These are phyloP conservation scores for Ploettnerulaceae sp. DNA, from an alignment of 2,329 filamentous ascomycete genomes.

Conservation along the genomic window DNA sequence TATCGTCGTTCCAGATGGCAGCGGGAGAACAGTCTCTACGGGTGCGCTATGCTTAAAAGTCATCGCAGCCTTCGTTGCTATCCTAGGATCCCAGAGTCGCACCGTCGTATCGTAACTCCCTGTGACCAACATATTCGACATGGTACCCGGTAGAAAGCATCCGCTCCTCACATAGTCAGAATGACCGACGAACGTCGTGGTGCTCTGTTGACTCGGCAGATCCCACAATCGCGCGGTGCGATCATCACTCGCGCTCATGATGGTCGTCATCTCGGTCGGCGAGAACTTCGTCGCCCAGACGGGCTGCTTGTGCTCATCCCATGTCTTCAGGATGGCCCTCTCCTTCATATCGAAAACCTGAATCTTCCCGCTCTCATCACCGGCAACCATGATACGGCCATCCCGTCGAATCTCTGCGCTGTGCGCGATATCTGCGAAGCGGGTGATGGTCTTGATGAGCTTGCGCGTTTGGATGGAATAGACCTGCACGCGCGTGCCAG, in stretches of 20 bases:
- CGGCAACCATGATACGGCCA: constrained; percentile 82
- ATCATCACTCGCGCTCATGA: constrained; percentile 91
- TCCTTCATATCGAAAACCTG: constrained; percentile 93
- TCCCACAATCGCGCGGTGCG: constrained; percentile 93
- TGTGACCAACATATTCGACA: constrained; percentile 71
- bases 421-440: constrained; percentile 87
- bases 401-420: constrained; percentile 85
- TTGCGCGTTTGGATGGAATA: constrained; percentile 91
- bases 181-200: constrained; percentile 78
- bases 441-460: constrained; percentile 86
- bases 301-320: constrained; percentile 90
- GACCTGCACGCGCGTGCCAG: constrained; percentile 86
- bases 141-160: constrained; percentile 71
- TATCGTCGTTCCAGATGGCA: constrained; percentile 81
- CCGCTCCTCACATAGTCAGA: constrained; percentile 88
- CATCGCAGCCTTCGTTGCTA: constrained; percentile 69
- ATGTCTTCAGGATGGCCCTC: constrained; percentile 89
- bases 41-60: constrained; percentile 91
- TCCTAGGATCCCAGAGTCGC: constrained; percentile 85
- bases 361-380: constrained; percentile 85
- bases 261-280: constrained; percentile 75
- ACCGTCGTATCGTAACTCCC: constrained; percentile 95
- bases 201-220: constrained; percentile 72
- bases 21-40: constrained; percentile 81
- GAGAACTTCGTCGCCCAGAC: constrained; percentile 91